Conservation (phyloP, 139 green algal species). For the Chlamydomonas incerta region DNA sequence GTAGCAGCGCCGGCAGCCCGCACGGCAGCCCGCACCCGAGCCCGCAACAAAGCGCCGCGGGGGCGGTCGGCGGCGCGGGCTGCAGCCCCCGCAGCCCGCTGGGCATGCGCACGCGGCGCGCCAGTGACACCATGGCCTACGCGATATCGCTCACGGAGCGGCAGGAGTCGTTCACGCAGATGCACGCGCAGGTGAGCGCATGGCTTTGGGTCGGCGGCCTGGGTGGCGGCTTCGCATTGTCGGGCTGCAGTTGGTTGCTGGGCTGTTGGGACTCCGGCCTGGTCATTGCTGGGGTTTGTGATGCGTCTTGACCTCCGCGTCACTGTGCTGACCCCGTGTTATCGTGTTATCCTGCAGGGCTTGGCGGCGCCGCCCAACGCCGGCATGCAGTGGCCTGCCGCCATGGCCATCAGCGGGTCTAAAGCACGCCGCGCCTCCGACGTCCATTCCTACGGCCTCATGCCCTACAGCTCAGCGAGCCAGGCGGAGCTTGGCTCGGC, state of each 20-base stretch:
- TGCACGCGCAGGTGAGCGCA: constrained; percentile 34
- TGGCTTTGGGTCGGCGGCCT: too few relatives aligned
- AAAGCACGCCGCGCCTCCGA: constrained; percentile 24
- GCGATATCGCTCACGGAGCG: constrained; percentile 14
- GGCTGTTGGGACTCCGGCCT: too few relatives aligned
- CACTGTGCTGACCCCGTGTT: too few relatives aligned
- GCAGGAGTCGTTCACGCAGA: constrained; percentile 29
- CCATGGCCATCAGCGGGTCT: background rate
- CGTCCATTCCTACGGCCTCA: background rate
- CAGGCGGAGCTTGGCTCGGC: background rate
- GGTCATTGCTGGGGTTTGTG: too few relatives aligned
- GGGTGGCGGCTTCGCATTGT: too few relatives aligned
- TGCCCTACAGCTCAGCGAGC: background rate
- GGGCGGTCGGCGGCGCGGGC: background rate
- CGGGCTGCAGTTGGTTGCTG: too few relatives aligned
- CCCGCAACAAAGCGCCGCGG: background rate
- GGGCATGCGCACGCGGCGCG: constrained; percentile 17
- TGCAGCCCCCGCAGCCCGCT: constrained; percentile 20
- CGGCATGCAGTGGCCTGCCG: background rate
- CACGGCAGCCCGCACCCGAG: background rate
- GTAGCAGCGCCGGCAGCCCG: constrained; percentile 2
- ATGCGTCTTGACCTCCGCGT: too few relatives aligned
- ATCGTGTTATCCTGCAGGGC: too few relatives aligned
- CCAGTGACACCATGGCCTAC: constrained; percentile 35
- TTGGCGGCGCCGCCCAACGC: background rate